Evolutionary conservation across 106 monocot species (phyloP).

Genomic region (Dioscorea zingiberensis): DNA sequence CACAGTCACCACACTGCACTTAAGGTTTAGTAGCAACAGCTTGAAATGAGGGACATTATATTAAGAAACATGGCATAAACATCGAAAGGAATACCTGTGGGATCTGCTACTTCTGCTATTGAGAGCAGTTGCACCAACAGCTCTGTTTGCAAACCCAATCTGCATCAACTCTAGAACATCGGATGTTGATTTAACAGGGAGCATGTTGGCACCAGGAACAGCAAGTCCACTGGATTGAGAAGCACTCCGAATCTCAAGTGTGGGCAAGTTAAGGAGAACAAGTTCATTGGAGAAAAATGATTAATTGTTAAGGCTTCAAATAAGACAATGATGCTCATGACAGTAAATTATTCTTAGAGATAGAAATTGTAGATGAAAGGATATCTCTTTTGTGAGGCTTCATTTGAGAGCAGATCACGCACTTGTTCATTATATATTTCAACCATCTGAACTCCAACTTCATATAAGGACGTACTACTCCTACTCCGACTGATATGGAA

Average conservation of each 20-base stretch:
- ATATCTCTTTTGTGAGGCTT: conserved; percentile 72
- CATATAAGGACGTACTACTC: conserved; percentile 31
- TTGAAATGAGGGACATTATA: conserved; percentile 4
- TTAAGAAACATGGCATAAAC: background rate
- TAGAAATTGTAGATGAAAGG: conserved; percentile 24
- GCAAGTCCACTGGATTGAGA: conserved; percentile 60
- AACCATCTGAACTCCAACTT: conserved; percentile 78
- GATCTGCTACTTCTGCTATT: conserved; percentile 84
- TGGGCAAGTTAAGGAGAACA: conserved; percentile 36
- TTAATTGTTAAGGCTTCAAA: no score
- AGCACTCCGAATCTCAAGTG: conserved; percentile 52
- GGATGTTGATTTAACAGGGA: conserved; percentile 48
- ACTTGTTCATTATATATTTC: conserved; percentile 92
- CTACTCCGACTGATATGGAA: conserved; percentile 58
- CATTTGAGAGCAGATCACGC: conserved; percentile 58
- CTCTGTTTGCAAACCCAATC: conserved; percentile 49
- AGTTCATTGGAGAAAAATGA: no score
- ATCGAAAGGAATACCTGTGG: conserved; percentile 44
- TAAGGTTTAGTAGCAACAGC: background rate
- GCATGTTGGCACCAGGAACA: conserved; percentile 72
- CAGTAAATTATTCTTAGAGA: no score
- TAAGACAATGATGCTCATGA: no score
- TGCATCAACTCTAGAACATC: conserved; percentile 72
- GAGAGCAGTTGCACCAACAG: conserved; percentile 62
- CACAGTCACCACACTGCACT: conserved; percentile 60